These are phyloP conservation scores for Candida sp. DNA, from an alignment of 1,139 yeast species.

Conservation along the genomic window DNA sequence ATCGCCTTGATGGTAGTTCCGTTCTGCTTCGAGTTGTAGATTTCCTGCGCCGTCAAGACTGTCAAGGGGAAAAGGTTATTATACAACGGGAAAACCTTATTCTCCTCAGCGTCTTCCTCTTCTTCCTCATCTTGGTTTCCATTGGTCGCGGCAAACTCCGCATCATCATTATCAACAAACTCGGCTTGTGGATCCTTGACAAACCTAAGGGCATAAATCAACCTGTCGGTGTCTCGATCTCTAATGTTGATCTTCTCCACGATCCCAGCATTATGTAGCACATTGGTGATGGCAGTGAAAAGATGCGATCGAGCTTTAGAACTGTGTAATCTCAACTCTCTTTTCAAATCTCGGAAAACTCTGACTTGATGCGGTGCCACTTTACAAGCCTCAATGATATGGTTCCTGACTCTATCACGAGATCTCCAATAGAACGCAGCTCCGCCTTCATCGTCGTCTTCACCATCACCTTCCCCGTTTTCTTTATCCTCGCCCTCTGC, in stretches of 20 bases:
- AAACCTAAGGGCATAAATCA: conserved; percentile 64
- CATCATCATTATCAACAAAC: conserved; percentile 5
- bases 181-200: conserved; percentile 49
- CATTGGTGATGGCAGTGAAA: conserved; percentile 55
- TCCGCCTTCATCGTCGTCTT: conserved; percentile 34
- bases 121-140: conserved; percentile 18
- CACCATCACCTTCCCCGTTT: neutral
- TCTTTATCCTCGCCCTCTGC: neutral
- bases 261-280: conserved; percentile 55
- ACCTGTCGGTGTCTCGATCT: conserved; percentile 17
- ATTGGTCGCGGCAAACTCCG: conserved; percentile 26
- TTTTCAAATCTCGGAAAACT: conserved; percentile 65
- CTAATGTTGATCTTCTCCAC: conserved; percentile 56
- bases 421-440: conserved; percentile 35
- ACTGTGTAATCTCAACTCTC: conserved; percentile 60
- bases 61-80: conserved; percentile 66
- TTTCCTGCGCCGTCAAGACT: conserved; percentile 60
- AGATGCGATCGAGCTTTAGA: conserved; percentile 47
- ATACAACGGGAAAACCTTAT: conserved; percentile 18
- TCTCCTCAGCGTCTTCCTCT: conserved; percentile 15
- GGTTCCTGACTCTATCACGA: conserved; percentile 29
- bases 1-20: conserved; percentile 68
- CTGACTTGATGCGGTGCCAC: conserved; percentile 72
- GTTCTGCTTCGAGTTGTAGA: conserved; percentile 35
- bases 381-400: conserved; percentile 59